Evolutionary conservation across 805 yeast species (phyloP).

Genomic region (Kodamaea fukazawae): DNA sequence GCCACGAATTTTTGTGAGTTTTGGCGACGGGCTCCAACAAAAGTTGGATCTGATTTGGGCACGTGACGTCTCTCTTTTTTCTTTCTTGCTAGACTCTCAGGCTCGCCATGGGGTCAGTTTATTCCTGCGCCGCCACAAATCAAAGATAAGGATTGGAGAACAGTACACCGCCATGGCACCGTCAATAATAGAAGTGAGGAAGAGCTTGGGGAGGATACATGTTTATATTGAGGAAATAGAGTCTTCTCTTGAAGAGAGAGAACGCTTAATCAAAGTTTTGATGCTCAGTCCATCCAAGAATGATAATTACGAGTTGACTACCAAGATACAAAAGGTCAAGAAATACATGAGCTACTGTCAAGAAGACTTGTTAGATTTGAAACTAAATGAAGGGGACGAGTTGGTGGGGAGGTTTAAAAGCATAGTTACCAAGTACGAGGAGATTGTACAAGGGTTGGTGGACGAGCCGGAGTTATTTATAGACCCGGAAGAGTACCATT

Average conservation of each 20-base stretch:
- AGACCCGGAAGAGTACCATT: constrained; percentile 31
- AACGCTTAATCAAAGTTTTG: constrained; percentile 25
- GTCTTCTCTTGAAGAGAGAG: constrained; percentile 33
- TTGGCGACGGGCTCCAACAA: neutral
- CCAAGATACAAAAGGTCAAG: constrained; percentile 23
- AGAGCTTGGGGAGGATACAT: constrained; percentile 18
- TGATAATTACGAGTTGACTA: constrained; percentile 37
- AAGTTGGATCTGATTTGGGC: neutral
- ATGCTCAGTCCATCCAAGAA: constrained; percentile 37
- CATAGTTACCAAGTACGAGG: constrained; percentile 18
- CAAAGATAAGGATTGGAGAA: constrained; percentile 1
- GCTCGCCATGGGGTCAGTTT: constrained; percentile 4
- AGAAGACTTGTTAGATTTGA: constrained; percentile 21
- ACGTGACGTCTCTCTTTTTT: neutral
- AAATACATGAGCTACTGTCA: constrained; percentile 29
- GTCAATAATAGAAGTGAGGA: constrained; percentile 19
- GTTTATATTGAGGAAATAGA: constrained; percentile 28
- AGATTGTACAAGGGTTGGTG: constrained; percentile 15
- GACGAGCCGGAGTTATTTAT: constrained; percentile 25
- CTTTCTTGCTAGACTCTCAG: neutral
- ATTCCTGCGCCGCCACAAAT: constrained; percentile 1
- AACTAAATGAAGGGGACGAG: constrained; percentile 1
- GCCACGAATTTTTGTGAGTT: neutral
- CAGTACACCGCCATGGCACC: constrained; percentile 4
- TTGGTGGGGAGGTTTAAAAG: constrained; percentile 10